phyloP scores from a whole-genome alignment of 768 basidiomycete genomes.

The Ephemerocybe angulata region DNA sequence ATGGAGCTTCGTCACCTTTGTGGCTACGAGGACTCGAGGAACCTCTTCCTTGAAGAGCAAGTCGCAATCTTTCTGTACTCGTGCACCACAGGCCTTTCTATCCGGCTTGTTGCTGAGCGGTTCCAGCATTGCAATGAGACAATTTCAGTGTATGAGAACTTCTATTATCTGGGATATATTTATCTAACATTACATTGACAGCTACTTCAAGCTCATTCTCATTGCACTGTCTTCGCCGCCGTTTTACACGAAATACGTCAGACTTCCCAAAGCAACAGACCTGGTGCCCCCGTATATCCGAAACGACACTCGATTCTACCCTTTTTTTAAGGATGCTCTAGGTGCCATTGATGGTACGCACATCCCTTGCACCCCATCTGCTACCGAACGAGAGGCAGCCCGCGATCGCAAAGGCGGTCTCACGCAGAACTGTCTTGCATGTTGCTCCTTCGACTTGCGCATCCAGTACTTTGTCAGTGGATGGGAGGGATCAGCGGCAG shows the following conservation, averaged over 20 bases:
- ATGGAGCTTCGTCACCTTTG: constrained; percentile 2
- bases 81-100: constrained; percentile 17
- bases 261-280: constrained; percentile 15
- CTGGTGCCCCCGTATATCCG: constrained; percentile 17
- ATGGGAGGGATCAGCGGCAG: constrained; percentile 38
- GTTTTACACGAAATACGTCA: constrained; percentile 9
- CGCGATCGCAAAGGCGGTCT: constrained; percentile 28
- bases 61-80: constrained; percentile 26
- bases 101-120: constrained; percentile 20
- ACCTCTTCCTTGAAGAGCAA: constrained; percentile 14
- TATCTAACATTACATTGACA: constrained; percentile 9
- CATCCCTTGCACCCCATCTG: constrained; percentile 19
- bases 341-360: constrained; percentile 33
- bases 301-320: constrained; percentile 23
- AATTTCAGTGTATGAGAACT: constrained; percentile 26
- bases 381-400: constrained; percentile 12
- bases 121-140: constrained; percentile 29
- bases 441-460: constrained; percentile 25
- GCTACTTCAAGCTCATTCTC: constrained; percentile 8
- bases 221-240: not conserved
- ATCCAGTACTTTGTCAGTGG: constrained; percentile 36
- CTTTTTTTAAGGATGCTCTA: constrained; percentile 30
- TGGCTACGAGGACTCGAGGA: constrained; percentile 7
- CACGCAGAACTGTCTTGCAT: constrained; percentile 36
- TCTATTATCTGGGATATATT: not conserved